phyloP scores from a whole-genome alignment of 345 rosid genomes.

The Odontarrhena argentea region DNA sequence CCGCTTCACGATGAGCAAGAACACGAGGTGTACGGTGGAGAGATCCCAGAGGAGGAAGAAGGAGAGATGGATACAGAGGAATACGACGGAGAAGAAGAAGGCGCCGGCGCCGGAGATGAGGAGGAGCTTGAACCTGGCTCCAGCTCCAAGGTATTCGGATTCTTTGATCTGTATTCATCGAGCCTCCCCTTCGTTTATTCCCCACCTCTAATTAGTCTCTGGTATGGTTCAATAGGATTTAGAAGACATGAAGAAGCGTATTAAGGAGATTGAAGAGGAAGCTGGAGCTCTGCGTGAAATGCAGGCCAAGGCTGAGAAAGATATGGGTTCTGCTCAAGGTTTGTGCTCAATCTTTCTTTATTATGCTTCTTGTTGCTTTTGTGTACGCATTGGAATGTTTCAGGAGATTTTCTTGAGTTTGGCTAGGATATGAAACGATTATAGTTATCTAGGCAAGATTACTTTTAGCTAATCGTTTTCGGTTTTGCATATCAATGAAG shows the following conservation, averaged over 20 bases:
- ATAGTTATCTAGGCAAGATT: slow-evolving; percentile 12
- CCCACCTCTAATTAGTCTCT: not conserved
- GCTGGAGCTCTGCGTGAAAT: slow-evolving; percentile 97
- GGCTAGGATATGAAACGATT: slow-evolving; percentile 16
- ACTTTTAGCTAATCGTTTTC: not conserved
- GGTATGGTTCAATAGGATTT: slow-evolving; percentile 58
- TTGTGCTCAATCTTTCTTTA: slow-evolving; percentile 3
- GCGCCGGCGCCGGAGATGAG: slow-evolving; percentile 48
- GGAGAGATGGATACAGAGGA: slow-evolving; percentile 68
- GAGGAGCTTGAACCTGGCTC: slow-evolving; percentile 58
- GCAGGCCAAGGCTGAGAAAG: slow-evolving; percentile 99
- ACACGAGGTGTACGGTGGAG: slow-evolving; percentile 88
- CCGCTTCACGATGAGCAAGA: slow-evolving; percentile 72
- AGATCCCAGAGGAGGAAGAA: slow-evolving; percentile 77
- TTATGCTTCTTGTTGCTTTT: not conserved
- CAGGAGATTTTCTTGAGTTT: not conserved
- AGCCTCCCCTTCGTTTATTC: too few relatives aligned
- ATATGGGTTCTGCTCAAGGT: slow-evolving; percentile 98
- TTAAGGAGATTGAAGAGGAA: slow-evolving; percentile 96
- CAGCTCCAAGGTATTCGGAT: slow-evolving; percentile 56
- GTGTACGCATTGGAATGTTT: not conserved
- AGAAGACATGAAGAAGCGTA: slow-evolving; percentile 97
- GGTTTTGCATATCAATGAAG: slow-evolving; percentile 49
- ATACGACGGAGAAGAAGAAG: slow-evolving; percentile 55
- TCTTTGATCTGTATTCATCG: slow-evolving; percentile 21